Conservation (phyloP, 1,284 basidiomycete genomes). For the Quambalaria eucalypti region DNA sequence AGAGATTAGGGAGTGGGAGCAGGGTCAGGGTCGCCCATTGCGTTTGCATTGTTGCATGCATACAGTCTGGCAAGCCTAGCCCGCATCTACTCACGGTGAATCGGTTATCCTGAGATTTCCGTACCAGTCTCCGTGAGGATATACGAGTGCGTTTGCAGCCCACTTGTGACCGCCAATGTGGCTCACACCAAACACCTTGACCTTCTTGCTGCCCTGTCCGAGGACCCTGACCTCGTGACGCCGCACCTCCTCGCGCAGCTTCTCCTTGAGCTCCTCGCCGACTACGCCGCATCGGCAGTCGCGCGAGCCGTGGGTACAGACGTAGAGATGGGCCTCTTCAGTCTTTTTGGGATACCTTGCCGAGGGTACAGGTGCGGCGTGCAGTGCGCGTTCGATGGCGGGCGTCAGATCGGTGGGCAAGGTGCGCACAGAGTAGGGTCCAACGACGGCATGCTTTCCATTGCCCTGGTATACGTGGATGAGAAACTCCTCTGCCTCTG, state of each 20-base stretch:
- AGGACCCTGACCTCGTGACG: constrained; percentile 25
- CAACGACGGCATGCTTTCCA: constrained; percentile 25
- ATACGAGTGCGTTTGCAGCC: constrained; percentile 46
- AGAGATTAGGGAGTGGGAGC: too few species aligned
- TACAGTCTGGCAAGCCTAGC: too few species aligned
- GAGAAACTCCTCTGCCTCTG: constrained; percentile 28
- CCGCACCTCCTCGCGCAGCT: constrained; percentile 24
- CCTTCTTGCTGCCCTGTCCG: constrained; percentile 13
- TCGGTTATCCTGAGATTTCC: constrained; percentile 30
- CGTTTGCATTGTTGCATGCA: too few species aligned
- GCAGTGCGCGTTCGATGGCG: constrained; percentile 7
- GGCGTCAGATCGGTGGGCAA: constrained; percentile 17
- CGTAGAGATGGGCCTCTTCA: constrained; percentile 39
- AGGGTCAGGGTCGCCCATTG: too few species aligned
- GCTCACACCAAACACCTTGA: constrained; percentile 27
- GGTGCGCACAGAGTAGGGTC: constrained; percentile 28
- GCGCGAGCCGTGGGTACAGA: constrained; percentile 45
- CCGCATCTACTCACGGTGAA: constrained; percentile 10
- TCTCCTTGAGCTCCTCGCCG: constrained; percentile 36
- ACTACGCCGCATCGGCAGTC: constrained; percentile 48
- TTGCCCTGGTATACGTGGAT: constrained; percentile 24
- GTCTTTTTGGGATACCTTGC: constrained; percentile 12
- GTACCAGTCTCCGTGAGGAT: constrained; percentile 41
- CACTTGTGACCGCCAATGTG: constrained; percentile 44
- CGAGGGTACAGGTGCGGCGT: constrained; percentile 14